Evolutionary conservation across 495 filamentous ascomycete species (phyloP).

Genomic region (Talaromyces adpressus): DNA sequence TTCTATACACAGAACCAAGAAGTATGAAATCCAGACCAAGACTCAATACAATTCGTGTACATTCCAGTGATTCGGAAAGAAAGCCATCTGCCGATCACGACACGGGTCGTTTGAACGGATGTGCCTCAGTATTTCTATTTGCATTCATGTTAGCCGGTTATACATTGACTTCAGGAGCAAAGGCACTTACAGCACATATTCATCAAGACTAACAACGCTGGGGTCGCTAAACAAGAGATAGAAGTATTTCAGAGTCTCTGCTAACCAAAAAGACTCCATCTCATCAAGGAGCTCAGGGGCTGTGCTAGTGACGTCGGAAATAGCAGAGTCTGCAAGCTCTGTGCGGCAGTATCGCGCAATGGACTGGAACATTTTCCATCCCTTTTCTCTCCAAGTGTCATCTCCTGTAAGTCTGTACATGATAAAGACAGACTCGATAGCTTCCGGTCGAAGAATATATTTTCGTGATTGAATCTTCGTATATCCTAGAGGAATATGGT

Average conservation of each 20-base stretch:
- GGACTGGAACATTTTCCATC: conserved; percentile 85
- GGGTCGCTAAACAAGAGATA: conserved; percentile 70
- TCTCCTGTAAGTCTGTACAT: conserved; percentile 91
- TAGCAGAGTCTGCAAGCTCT: conserved; percentile 61
- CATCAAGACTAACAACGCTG: conserved; percentile 67
- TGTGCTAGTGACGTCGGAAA: conserved; percentile 61
- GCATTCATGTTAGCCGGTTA: conserved; percentile 11
- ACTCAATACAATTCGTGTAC: neutral
- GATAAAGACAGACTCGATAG: conserved; percentile 92
- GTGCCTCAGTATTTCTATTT: conserved; percentile 48
- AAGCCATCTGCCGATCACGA: conserved; percentile 10
- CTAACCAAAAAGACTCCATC: conserved; percentile 61
- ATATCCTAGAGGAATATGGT: conserved; percentile 62
- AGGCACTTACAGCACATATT: conserved; percentile 63
- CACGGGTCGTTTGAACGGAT: conserved; percentile 44
- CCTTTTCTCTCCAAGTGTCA: conserved; percentile 69
- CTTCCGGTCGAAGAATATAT: conserved; percentile 87
- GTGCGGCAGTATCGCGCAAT: conserved; percentile 60
- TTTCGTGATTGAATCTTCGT: conserved; percentile 46
- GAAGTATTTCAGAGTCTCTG: conserved; percentile 78
- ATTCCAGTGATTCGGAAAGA: neutral
- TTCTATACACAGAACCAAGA: neutral
- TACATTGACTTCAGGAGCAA: neutral
- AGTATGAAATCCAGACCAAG: neutral
- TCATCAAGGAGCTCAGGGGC: conserved; percentile 31